These are phyloP conservation scores for Amyloporia xantha DNA, from an alignment of 768 basidiomycete genomes.

Conservation along the genomic window DNA sequence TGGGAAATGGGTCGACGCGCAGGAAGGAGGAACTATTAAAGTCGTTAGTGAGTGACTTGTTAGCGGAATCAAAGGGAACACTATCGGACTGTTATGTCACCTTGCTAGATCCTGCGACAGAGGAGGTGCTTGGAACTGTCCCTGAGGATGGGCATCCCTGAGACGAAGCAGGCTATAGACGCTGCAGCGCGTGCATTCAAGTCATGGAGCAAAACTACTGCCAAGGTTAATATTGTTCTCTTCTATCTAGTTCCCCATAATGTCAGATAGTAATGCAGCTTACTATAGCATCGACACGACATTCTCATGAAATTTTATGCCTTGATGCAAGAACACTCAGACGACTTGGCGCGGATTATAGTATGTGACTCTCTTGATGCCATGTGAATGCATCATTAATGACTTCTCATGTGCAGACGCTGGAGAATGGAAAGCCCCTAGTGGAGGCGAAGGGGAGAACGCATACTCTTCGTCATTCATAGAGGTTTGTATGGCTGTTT, in stretches of 20 bases:
- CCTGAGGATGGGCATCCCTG: slow-evolving; percentile 85
- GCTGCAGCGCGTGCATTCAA: slow-evolving; percentile 78
- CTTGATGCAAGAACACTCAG: slow-evolving; percentile 76
- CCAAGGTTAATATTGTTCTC: slow-evolving; percentile 50
- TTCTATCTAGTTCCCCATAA: not conserved
- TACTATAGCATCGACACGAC: slow-evolving; percentile 75
- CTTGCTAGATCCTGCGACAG: slow-evolving; percentile 88
- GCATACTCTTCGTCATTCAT: slow-evolving; percentile 80
- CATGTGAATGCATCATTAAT: not conserved
- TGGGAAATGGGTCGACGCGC: slow-evolving; percentile 84
- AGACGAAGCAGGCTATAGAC: slow-evolving; percentile 79
- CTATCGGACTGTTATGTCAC: not conserved
- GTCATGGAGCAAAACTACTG: slow-evolving; percentile 81
- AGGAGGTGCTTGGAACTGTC: slow-evolving; percentile 73
- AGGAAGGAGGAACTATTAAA: slow-evolving; percentile 58
- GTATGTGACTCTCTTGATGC: slow-evolving; percentile 39
- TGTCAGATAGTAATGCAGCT: not conserved
- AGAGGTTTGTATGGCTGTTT: slow-evolving; percentile 44
- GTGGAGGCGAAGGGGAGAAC: slow-evolving; percentile 81
- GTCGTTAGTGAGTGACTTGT: slow-evolving; percentile 60
- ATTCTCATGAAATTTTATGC: slow-evolving; percentile 71
- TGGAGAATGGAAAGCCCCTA: slow-evolving; percentile 94
- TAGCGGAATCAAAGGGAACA: not conserved
- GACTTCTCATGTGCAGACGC: slow-evolving; percentile 43
- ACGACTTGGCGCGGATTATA: slow-evolving; percentile 84